Evolutionary conservation across 2,329 filamentous ascomycete genomes (phyloP).

Genomic region (Paraphaeosphaeria sporulosa): DNA sequence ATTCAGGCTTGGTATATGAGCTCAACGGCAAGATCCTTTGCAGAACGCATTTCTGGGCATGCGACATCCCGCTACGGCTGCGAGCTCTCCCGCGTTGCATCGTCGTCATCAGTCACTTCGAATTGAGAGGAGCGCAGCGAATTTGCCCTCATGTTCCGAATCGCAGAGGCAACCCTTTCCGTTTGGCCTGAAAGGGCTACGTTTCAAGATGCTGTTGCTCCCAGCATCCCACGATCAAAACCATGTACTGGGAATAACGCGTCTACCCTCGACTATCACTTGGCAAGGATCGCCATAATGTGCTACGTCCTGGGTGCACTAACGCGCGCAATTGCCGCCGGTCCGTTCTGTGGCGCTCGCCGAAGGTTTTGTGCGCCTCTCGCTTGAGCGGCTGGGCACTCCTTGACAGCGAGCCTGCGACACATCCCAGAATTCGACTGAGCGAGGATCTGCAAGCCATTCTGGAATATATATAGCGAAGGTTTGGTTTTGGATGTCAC

Average conservation of each 20-base stretch:
- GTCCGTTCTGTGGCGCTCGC: neutral
- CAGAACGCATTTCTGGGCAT: constrained; percentile 1
- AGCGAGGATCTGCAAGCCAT: neutral
- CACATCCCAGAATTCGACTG: constrained; percentile 1
- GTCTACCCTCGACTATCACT: neutral
- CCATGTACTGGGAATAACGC: neutral
- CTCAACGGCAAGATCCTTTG: neutral
- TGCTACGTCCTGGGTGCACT: neutral
- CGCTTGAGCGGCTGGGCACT: neutral
- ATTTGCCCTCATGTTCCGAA: neutral
- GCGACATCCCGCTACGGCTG: constrained; percentile 3
- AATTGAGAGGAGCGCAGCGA: neutral
- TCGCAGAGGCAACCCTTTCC: neutral
- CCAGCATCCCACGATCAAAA: neutral
- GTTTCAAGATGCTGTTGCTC: neutral
- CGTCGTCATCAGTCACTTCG: neutral
- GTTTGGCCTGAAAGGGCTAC: neutral
- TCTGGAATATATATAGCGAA: neutral
- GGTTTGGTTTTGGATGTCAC: neutral
- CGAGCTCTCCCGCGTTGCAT: neutral
- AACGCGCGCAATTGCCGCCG: neutral
- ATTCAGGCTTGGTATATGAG: neutral
- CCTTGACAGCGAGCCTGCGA: constrained; percentile 1
- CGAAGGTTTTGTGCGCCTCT: neutral
- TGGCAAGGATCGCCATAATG: neutral